These are phyloP conservation scores for Chaetomiaceae sp. DNA, from an alignment of 2,329 filamentous ascomycete species.

Conservation along the genomic window DNA sequence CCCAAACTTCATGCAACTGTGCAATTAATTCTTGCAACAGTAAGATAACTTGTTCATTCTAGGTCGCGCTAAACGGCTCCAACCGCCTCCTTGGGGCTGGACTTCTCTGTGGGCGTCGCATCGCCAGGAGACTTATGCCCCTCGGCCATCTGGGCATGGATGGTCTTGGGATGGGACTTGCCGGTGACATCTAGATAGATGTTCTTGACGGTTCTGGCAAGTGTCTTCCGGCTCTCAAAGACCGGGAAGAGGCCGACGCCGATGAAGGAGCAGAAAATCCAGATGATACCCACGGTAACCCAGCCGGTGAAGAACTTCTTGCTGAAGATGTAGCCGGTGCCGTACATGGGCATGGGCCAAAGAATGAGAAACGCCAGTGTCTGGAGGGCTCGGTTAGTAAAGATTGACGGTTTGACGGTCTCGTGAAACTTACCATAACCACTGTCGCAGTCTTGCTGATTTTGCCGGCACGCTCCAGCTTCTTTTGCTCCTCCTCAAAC, in stretches of 20 bases:
- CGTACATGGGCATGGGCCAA: constrained; percentile 93
- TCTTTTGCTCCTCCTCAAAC: constrained; percentile 39
- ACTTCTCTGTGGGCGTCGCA: constrained; percentile 27
- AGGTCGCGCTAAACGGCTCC: neutral
- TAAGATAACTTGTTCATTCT: neutral
- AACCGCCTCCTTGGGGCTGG: constrained; percentile 19
- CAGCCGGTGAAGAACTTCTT: constrained; percentile 80
- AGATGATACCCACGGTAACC: constrained; percentile 71
- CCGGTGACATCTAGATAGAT: constrained; percentile 58
- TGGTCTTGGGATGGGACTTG: constrained; percentile 31
- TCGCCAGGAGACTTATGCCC: constrained; percentile 21
- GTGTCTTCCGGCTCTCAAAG: constrained; percentile 69
- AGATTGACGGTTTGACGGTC: too few relatives aligned
- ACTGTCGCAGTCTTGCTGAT: constrained; percentile 32
- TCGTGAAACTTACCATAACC: constrained; percentile 27
- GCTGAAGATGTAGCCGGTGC: constrained; percentile 72
- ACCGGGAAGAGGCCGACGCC: constrained; percentile 78
- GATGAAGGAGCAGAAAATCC: constrained; percentile 68
- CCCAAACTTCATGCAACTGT: too few relatives aligned
- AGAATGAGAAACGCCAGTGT: constrained; percentile 70
- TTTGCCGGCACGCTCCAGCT: constrained; percentile 30
- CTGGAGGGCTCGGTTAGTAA: constrained; percentile 19
- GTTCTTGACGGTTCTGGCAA: constrained; percentile 54
- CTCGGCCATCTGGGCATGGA: constrained; percentile 27
- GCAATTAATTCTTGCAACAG: too few relatives aligned